Base-by-base conservation (phyloP, 306 rosid species). In the Acacia melanoxylon region DNA sequence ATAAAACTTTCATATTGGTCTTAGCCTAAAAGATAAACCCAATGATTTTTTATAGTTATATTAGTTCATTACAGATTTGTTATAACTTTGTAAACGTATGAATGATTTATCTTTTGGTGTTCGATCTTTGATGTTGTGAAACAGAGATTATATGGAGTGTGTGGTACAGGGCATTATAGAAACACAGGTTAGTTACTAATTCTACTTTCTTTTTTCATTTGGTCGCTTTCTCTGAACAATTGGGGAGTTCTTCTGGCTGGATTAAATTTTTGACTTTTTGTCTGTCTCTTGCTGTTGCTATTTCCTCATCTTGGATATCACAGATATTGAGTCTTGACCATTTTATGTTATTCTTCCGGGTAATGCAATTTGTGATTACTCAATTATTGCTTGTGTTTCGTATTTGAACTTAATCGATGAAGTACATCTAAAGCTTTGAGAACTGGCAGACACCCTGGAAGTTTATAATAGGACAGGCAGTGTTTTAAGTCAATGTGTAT, bases 161-260 rank as follows among this genome's bases (percentile, higher is more conserved):
- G 97, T 95, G 75, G 98, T 93, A 83, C 98, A 95, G 79, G 98
- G 97, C 46, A 93, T 91, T 68, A 91, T 95, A 70, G 98, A 93
- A 88, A 95, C 98, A 20, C 95, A 91, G 92, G 98, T 89, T 56
- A 85, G 45, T 68, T 80, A 29, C 44, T 56, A 24, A 13, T 73
- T 52, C 35, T 63, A 29, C 24, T 80, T 58, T 71, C 40, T 56
- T 20, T 9, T 5, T 13, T 37, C 16, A 40, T 81, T 67, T 24
- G 49, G 16, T 37, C 24, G 58, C 68, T 77, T 80, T 27, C 59
- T 44, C 68, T 42, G 56, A 67, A 63, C 35, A 16, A 58, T 59
- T 37, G 29, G 56, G 75, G 37, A 33, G 46, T 42, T 44, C 29
- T 56, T 67, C 14, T 67, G 46, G 44, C 22, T 25, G 19, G 33